phyloP scores from a whole-genome alignment of 208 protist genomes.

The Leptomonas pyrrhocoris region DNA sequence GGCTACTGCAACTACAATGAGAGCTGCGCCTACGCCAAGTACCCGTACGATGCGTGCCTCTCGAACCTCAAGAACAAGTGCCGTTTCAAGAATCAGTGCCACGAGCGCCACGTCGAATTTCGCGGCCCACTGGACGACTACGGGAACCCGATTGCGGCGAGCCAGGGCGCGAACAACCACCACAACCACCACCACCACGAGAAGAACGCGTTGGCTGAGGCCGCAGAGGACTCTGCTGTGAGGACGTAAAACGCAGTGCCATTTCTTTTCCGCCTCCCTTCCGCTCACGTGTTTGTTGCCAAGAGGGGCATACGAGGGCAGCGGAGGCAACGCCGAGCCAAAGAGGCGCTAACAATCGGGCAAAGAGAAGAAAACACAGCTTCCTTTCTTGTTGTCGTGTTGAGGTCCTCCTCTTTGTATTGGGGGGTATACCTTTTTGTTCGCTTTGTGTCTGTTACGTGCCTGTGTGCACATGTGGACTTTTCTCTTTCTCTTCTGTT shows the following conservation, averaged over 20 bases:
- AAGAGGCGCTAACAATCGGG: too few relatives aligned
- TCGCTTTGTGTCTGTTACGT: too few relatives aligned
- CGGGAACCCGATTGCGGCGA: conserved; percentile 28
- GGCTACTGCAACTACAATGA: conserved; percentile 91
- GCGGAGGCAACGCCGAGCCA: too few relatives aligned
- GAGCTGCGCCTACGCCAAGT: conserved; percentile 83
- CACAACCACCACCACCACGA: conserved; percentile 13
- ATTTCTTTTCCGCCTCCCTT: conserved; percentile 3
- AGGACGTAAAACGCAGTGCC: conserved; percentile 12
- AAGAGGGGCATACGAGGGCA: too few relatives aligned
- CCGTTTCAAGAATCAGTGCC: conserved; percentile 85
- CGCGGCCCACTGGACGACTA: conserved; percentile 65
- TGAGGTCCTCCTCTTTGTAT: too few relatives aligned
- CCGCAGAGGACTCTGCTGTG: conserved; percentile 6
- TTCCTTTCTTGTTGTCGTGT: too few relatives aligned
- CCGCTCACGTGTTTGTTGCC: background rate
- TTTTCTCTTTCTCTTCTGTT: too few relatives aligned
- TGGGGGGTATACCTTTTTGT: too few relatives aligned
- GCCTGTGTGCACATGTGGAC: too few relatives aligned
- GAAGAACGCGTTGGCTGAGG: conserved; percentile 21
- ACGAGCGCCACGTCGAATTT: conserved; percentile 89
- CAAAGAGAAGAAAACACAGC: too few relatives aligned
- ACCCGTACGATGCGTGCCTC: conserved; percentile 88
- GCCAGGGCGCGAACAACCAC: conserved; percentile 9
- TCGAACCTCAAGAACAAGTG: conserved; percentile 90